Conservation (phyloP, 169 alveolate species). For the Toxoplasma gondii region DNA sequence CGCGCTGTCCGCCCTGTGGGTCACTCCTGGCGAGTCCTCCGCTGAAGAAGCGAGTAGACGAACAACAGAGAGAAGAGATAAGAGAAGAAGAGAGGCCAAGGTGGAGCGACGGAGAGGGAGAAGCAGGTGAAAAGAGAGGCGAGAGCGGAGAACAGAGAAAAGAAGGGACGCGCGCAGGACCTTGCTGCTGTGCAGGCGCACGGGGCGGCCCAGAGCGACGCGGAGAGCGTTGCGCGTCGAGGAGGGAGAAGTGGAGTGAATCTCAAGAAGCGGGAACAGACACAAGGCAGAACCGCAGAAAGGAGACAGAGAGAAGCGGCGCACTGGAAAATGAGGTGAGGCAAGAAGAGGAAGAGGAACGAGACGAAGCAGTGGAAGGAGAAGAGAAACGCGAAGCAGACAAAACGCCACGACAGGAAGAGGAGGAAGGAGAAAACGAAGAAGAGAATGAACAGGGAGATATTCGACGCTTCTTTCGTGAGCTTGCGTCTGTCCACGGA, state of each 20-base stretch:
- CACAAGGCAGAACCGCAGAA: not conserved
- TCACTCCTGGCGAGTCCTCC: too few species aligned
- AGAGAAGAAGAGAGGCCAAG: not conserved
- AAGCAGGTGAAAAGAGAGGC: not conserved
- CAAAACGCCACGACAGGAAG: not conserved
- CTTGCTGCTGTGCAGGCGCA: too few species aligned
- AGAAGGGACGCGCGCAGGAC: too few species aligned
- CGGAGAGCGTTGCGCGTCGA: too few species aligned
- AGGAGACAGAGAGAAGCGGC: not conserved
- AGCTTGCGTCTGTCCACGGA: too few species aligned
- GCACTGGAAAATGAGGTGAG: not conserved
- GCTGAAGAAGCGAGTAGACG: not conserved
- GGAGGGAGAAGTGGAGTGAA: too few species aligned
- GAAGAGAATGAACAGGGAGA: not conserved
- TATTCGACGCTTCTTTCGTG: not conserved
- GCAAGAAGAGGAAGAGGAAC: not conserved
- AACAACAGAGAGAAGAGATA: not conserved
- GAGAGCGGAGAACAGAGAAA: not conserved
- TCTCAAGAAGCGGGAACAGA: not conserved
- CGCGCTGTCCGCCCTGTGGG: too few species aligned
- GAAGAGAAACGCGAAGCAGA: not conserved
- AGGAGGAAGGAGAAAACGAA: not conserved
- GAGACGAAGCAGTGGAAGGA: not conserved
- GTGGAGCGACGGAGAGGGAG: not conserved
- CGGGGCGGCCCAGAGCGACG: too few species aligned